Evolutionary conservation across 2,329 filamentous ascomycete genomes (phyloP), one percentile per base, ranked within the genome.

Genomic region (Proliferodiscus dingleyae): DNA sequence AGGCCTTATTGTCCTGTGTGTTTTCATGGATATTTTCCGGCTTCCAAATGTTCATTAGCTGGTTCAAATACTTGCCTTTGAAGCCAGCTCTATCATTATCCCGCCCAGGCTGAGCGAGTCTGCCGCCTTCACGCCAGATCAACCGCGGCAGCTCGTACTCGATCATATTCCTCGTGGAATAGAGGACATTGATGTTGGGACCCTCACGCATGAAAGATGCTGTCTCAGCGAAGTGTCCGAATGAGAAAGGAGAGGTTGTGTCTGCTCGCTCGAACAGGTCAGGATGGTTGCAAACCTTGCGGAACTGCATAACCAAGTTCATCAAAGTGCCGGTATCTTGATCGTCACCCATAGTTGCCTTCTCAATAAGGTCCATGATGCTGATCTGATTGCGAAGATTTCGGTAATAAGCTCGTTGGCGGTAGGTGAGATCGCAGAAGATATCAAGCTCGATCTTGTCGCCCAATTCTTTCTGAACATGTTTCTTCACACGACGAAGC

Each of bases 281-380:
- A 0, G 93, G 93, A 64, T 98, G 93, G 63, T 98, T 98, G 72
- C 93, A 98, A 46, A 98, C 93, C 70, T 98, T 98, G 59, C 93
- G 82, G 78, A 98, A 98, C 69, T 98, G 93, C 93, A 98, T 98
- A 53, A 98, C 93, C 54, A 98, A 74, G 67, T 98, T 98, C 93
- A 98, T 97, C 60, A 98, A 70, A 1, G 91, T 97, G 32, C 91
- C 90, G 28, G 88, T 95, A 63, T 97, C 93, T 59, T 91, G 84
- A 40, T 97, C 93, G 59, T 96, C 90, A 28, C 93, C 93, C 57
- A 93, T 78, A 2, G 91, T 91, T 1, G 89, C 89, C 75, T 96
- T 97, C 67, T 98, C 93, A 45, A 98, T 94, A 15, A 98, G 81
- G 64, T 98, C 93, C 82, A 97, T 93, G 57, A 98, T 89, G 67